A percentile compares a stretch with the other conserved stretches of the same genome.
These are phyloP conservation scores for Fusarium armeniacum DNA, from an alignment of 2,329 filamentous ascomycete genomes.

Conservation along the genomic window DNA sequence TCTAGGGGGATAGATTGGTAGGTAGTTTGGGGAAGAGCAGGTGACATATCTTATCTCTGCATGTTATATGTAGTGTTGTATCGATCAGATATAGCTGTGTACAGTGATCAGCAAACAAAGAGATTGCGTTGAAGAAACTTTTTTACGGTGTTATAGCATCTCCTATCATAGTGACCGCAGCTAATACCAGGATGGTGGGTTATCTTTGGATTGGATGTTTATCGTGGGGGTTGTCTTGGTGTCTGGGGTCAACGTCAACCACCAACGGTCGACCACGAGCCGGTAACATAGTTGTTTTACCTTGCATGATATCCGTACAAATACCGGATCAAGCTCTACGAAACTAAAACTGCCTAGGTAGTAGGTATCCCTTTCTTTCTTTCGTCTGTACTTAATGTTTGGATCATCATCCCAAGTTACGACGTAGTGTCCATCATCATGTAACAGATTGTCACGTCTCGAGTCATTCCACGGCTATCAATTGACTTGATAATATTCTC, in stretches of 20 bases:
- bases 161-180: constrained; percentile 17
- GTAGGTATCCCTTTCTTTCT: neutral
- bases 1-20: neutral
- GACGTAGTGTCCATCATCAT: neutral
- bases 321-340: constrained; percentile 11
- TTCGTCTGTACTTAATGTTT: neutral
- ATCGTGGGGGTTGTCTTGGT: constrained; percentile 36
- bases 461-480: neutral
- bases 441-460: constrained; percentile 14
- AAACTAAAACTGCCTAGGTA: constrained; percentile 6
- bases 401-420: neutral
- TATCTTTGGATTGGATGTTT: constrained; percentile 24
- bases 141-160: constrained; percentile 5
- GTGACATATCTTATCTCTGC: constrained; percentile 18
- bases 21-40: neutral
- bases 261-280: constrained; percentile 6
- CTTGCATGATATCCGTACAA: neutral
- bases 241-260: constrained; percentile 29
- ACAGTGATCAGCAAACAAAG: constrained; percentile 3
- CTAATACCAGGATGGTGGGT: constrained; percentile 25
- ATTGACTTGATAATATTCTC: neutral
- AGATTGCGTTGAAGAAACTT: constrained; percentile 2
- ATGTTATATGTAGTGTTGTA: neutral
- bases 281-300: constrained; percentile 23
- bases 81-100: constrained; percentile 1